These are phyloP conservation scores for Cytospora piceae DNA, from an alignment of 2,329 filamentous ascomycete species.

Conservation along the genomic window DNA sequence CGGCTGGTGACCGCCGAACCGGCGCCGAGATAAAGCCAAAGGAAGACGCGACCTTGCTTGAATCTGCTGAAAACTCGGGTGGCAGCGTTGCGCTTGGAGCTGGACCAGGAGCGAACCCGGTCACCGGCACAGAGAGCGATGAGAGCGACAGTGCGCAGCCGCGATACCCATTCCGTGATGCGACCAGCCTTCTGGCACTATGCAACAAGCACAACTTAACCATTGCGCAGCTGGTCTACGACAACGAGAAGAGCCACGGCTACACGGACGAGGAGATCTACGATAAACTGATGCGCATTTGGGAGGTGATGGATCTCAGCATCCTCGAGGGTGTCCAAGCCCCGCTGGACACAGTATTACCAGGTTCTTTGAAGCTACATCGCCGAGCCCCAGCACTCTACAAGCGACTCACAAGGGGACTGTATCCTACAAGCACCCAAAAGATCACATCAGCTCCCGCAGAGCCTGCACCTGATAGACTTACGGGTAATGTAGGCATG, in stretches of 20 bases:
- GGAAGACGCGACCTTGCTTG: conserved; percentile 33
- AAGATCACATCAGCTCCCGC: conserved; percentile 20
- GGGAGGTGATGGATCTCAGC: conserved; percentile 56
- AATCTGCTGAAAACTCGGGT: conserved; percentile 5
- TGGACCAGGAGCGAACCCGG: conserved; percentile 28
- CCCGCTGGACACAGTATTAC: conserved; percentile 45
- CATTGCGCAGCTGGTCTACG: conserved; percentile 55
- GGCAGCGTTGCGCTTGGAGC: conserved; percentile 31
- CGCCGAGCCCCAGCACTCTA: conserved; percentile 52
- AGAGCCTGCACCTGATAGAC: conserved; percentile 6
- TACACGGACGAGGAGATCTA: conserved; percentile 54
- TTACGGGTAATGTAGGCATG: conserved; percentile 18
- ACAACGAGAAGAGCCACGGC: conserved; percentile 56
- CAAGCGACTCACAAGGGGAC: conserved; percentile 48
- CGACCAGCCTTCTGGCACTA: conserved; percentile 48
- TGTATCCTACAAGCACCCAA: conserved; percentile 44
- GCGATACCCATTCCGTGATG: conserved; percentile 52
- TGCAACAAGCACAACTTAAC: conserved; percentile 56
- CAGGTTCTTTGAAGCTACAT: conserved; percentile 52
- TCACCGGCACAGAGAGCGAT: conserved; percentile 20
- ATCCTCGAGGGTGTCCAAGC: conserved; percentile 55
- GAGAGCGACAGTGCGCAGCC: conserved; percentile 39
- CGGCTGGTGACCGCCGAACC: conserved; percentile 49
- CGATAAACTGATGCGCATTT: conserved; percentile 52
- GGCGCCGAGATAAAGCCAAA: conserved; percentile 48